A percentile compares a stretch with the other conserved stretches of the same genome.
Evolutionary conservation across 192 early-diverging fungal genomes (phyloP).

Genomic region (Gryganskiella cystojenkinii): DNA sequence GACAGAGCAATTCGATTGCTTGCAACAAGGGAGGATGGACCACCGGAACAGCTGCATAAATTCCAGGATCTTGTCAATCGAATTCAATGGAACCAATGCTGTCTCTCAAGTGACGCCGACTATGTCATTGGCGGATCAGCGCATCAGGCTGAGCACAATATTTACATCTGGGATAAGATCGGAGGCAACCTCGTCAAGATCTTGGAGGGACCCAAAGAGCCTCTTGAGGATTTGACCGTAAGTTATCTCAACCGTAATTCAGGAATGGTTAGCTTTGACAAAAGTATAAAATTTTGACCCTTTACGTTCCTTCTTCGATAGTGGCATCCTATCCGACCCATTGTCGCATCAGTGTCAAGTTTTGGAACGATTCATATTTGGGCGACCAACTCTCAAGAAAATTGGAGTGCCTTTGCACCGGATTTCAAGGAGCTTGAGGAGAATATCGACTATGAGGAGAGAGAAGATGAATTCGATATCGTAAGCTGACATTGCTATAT

Average conservation of each 20-base stretch:
- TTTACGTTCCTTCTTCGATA: constrained; percentile 29
- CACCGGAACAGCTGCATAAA: constrained; percentile 69
- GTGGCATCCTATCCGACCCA: constrained; percentile 90
- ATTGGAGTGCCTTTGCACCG: constrained; percentile 95
- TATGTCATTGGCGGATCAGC: constrained; percentile 91
- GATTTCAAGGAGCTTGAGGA: constrained; percentile 94
- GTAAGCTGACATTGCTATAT: constrained; percentile 36
- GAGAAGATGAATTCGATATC: constrained; percentile 94
- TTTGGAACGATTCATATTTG: constrained; percentile 91
- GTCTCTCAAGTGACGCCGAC: constrained; percentile 90
- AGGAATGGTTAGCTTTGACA: neutral
- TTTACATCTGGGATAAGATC: constrained; percentile 94
- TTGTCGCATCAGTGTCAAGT: constrained; percentile 83
- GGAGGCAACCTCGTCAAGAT: constrained; percentile 88
- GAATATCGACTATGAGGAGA: constrained; percentile 93
- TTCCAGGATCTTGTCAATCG: constrained; percentile 93
- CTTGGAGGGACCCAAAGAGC: constrained; percentile 89
- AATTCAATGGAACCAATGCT: constrained; percentile 88
- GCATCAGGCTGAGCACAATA: constrained; percentile 91
- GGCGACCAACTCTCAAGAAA: constrained; percentile 81
- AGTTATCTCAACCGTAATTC: too few species aligned
- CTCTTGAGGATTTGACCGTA: constrained; percentile 83
- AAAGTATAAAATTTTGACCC: neutral
- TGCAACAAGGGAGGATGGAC: constrained; percentile 54
- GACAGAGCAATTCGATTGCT: constrained; percentile 86